These are phyloP conservation scores for Saccharomycopsis sp. DNA, from an alignment of 805 yeast genomes.

Conservation along the genomic window DNA sequence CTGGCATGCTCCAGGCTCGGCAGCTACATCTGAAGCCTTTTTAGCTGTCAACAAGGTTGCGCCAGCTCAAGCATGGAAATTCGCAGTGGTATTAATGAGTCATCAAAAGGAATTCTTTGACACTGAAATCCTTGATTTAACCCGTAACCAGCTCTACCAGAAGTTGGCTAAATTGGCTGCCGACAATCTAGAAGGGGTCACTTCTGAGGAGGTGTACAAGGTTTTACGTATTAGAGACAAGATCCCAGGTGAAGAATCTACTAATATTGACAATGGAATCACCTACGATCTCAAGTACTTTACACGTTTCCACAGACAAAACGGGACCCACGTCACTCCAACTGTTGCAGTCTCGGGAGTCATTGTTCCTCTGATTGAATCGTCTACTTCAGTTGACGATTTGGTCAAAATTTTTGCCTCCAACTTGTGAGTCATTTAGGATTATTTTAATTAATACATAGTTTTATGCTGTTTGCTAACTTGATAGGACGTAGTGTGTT, in stretches of 20 bases:
- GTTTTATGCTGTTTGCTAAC: background rate
- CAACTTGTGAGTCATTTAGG: background rate
- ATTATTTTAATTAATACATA: too few relatives aligned
- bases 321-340: constrained; percentile 82
- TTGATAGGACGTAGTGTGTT: background rate
- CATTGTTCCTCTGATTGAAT: constrained; percentile 48
- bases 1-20: constrained; percentile 73
- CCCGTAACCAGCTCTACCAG: constrained; percentile 50
- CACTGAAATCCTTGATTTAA: constrained; percentile 44
- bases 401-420: constrained; percentile 27
- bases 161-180: constrained; percentile 46
- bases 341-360: constrained; percentile 70
- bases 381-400: constrained; percentile 48
- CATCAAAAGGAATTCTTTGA: constrained; percentile 55
- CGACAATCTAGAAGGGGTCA: constrained; percentile 28
- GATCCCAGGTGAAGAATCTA: constrained; percentile 23
- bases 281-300: constrained; percentile 66
- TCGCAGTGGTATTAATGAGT: constrained; percentile 49
- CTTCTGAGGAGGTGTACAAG: constrained; percentile 30
- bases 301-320: constrained; percentile 64
- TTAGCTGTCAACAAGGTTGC: constrained; percentile 57
- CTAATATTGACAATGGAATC: constrained; percentile 53
- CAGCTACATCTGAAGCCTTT: constrained; percentile 61
- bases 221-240: constrained; percentile 30
- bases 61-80: constrained; percentile 51